These are phyloP conservation scores for Exophiala calicioides DNA, from an alignment of 2,329 filamentous ascomycete species.

Conservation along the genomic window DNA sequence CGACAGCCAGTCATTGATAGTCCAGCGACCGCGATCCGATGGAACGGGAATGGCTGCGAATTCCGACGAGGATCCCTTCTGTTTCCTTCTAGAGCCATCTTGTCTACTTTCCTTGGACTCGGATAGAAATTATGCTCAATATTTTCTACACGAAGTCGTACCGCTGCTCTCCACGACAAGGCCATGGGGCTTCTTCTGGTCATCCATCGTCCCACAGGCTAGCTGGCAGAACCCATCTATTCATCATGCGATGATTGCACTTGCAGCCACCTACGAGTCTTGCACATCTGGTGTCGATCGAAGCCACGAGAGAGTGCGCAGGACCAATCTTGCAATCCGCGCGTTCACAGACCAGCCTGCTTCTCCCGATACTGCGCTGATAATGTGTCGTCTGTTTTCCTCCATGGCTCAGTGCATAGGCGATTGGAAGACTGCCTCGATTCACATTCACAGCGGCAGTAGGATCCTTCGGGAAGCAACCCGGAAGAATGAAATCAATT, in stretches of 20 bases:
- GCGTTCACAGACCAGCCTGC: slow-evolving; percentile 5
- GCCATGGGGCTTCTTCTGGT: slow-evolving; percentile 17
- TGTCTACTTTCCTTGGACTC: background rate
- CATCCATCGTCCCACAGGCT: slow-evolving; percentile 16
- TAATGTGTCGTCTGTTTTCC: slow-evolving; percentile 18
- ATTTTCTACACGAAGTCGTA: slow-evolving; percentile 9
- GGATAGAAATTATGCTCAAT: slow-evolving; percentile 7
- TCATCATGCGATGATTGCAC: slow-evolving; percentile 22
- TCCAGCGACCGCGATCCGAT: background rate
- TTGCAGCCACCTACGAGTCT: slow-evolving; percentile 20
- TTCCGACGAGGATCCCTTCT: background rate
- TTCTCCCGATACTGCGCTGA: slow-evolving; percentile 15
- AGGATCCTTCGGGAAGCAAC: slow-evolving; percentile 11
- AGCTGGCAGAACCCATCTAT: slow-evolving; percentile 17
- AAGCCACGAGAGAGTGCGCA: slow-evolving; percentile 3
- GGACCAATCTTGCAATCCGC: slow-evolving; percentile 14
- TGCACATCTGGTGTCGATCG: slow-evolving; percentile 11
- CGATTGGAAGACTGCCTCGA: slow-evolving; percentile 13
- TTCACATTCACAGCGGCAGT: slow-evolving; percentile 11
- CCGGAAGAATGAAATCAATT: background rate
- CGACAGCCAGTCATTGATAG: too few relatives aligned
- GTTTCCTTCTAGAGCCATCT: slow-evolving; percentile 6
- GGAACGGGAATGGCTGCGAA: background rate
- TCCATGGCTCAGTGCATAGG: slow-evolving; percentile 16
- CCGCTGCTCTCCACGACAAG: slow-evolving; percentile 17